phyloP scores from a whole-genome alignment of 345 rosid genomes.

The Moringa oleifera region DNA sequence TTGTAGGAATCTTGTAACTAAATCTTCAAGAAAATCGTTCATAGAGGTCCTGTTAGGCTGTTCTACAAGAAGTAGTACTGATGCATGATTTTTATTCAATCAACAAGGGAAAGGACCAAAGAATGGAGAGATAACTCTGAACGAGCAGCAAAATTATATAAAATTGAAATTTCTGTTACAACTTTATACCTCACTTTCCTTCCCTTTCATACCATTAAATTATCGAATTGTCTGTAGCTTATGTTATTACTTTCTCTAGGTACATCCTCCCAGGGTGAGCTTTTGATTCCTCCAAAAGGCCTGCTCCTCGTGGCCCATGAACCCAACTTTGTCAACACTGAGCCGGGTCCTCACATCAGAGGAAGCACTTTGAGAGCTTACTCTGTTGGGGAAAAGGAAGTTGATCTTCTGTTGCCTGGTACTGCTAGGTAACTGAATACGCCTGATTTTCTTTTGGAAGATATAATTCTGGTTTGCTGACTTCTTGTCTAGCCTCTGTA shows the following conservation, averaged over 20 bases:
- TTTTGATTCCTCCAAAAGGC: conserved; percentile 58
- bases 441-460: conserved; percentile 3
- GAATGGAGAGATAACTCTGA: too few relatives aligned
- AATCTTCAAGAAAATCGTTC: neutral
- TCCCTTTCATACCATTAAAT: neutral
- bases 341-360: conserved; percentile 85
- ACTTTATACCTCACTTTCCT: conserved; percentile 8
- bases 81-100: neutral
- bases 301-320: conserved; percentile 69
- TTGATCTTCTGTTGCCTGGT: conserved; percentile 83
- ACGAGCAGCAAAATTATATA: neutral
- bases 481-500: neutral
- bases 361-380: conserved; percentile 67
- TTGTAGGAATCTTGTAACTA: too few relatives aligned
- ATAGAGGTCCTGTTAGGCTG: neutral
- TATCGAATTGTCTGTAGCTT: conserved; percentile 12
- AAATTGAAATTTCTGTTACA: neutral
- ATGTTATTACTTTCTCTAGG: conserved; percentile 29
- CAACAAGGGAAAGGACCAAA: neutral
- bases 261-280: conserved; percentile 38
- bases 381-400: conserved; percentile 75
- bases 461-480: neutral
- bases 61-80: neutral
- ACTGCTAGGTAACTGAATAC: conserved; percentile 59
- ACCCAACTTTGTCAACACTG: conserved; percentile 56